Evolutionary conservation across 2,329 filamentous ascomycete species (phyloP).

Genomic region (Gaeumannomyces tritici): DNA sequence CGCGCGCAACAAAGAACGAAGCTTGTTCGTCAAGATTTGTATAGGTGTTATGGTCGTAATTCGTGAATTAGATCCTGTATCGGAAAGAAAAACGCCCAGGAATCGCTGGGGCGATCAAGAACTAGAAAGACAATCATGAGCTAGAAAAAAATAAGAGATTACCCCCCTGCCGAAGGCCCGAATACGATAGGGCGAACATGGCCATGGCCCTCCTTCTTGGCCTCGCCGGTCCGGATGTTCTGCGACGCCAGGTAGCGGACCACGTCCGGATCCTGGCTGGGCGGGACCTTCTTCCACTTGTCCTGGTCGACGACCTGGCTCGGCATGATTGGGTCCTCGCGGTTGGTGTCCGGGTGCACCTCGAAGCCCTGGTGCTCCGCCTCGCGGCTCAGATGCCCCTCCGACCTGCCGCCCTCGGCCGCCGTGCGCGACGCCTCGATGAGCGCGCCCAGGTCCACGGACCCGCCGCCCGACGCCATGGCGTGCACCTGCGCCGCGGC

Average conservation of each 20-base stretch:
- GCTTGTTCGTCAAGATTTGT: too few species aligned
- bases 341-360: constrained; percentile 28
- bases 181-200: too few species aligned
- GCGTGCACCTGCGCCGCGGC: constrained; percentile 4
- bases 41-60: neutral
- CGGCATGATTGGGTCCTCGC: constrained; percentile 27
- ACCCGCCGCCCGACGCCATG: constrained; percentile 1
- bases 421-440: constrained; percentile 9
- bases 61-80: neutral
- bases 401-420: constrained; percentile 15
- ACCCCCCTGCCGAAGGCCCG: too few species aligned
- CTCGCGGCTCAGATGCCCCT: neutral
- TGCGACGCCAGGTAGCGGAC: neutral
- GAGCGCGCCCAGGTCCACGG: constrained; percentile 7
- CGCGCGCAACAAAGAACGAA: too few species aligned
- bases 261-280: constrained; percentile 25
- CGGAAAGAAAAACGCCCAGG: neutral
- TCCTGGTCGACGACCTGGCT: constrained; percentile 10
- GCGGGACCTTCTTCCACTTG: constrained; percentile 18
- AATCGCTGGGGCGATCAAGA: neutral
- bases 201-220: neutral
- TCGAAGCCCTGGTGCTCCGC: constrained; percentile 19
- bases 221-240: neutral
- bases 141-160: neutral
- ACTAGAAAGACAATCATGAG: too few species aligned